Base-by-base conservation (phyloP, 352 stramenopile genomes). In the Thalassiosira livingstoniorum region DNA sequence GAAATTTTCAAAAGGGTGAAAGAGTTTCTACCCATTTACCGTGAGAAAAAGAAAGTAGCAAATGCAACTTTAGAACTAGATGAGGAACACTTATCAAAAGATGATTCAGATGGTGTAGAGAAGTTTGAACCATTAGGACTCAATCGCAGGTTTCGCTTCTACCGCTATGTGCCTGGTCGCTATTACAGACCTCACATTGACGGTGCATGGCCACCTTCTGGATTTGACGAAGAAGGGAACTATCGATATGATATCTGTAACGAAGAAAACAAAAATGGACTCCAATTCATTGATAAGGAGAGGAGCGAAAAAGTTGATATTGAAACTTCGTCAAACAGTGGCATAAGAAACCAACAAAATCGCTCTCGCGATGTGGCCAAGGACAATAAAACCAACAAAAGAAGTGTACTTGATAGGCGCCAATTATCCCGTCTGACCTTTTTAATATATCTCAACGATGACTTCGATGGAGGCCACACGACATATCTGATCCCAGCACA, bases 391-490 rank as follows among this genome's bases (percentile, higher is more conserved):
- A 47, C 15, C 39, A 47, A 47, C 39, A 47, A 47, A 47, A 47
- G 7, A 47, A 47, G 15, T 5, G 31, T 23, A 5, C 7, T 21
- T 18, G 0, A 13, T 11, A 75, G 63, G 47, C 63, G 42, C 32
- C 51, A 81, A 31, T 27, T 90, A n/a, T 91, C 83, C 15, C 75
- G 88, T 51, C 77, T 92, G 32, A 91, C 80, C 0, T 80, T 92
- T n/a, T 67, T 94, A 1, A 87, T 92, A 42, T 92, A 93, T 63
- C 61, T 94, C 1, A 94, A 91, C 57, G 80, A 90, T 73, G 89
- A 93, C 57, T 95, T 95, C 83, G 76, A 80, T 3, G 90, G 87
- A 34, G 87, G 87, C 7, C 57, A 87, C 55, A 94, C 89, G 0
- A 89, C 87, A 18, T 93, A 91, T 82, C 90, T 87, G 64, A 34